Evolutionary conservation across 179 eudicot species (phyloP).

Genomic region (Patellifolia procumbens): DNA sequence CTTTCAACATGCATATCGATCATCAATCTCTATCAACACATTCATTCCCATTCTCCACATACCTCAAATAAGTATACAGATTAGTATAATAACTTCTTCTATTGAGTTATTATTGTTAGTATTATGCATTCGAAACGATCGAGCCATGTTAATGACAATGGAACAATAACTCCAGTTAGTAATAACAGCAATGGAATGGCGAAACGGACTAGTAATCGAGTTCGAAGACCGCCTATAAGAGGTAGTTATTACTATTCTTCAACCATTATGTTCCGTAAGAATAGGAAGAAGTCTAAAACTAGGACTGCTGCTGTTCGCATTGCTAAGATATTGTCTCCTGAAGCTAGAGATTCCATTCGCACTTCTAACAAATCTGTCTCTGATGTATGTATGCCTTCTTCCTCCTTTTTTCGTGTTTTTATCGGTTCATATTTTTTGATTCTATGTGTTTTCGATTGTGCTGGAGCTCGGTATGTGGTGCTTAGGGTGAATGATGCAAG

Average conservation of each 20-base stretch:
- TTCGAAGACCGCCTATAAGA: conserved; percentile 58
- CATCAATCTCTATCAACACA: neutral
- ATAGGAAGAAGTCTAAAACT: conserved; percentile 60
- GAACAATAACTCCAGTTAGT: conserved; percentile 14
- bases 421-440: neutral
- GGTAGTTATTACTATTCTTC: conserved; percentile 40
- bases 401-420: neutral
- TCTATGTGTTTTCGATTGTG: neutral
- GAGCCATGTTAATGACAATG: conserved; percentile 33
- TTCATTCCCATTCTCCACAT: neutral
- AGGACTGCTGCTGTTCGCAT: conserved; percentile 84
- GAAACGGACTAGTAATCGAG: conserved; percentile 69
- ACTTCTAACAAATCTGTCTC: conserved; percentile 37
- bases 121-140: conserved; percentile 51
- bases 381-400: conserved; percentile 25
- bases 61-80: neutral
- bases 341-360: conserved; percentile 39
- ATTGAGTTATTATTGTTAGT: too few relatives aligned
- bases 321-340: conserved; percentile 76
- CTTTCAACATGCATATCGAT: conserved; percentile 26
- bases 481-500: conserved; percentile 3
- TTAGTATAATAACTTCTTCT: neutral
- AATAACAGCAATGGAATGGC: conserved; percentile 13
- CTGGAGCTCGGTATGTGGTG: neutral
- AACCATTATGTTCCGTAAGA: conserved; percentile 42